phyloP scores from a whole-genome alignment of 73 alveolate genomes.

The Tetrahymena borealis region DNA sequence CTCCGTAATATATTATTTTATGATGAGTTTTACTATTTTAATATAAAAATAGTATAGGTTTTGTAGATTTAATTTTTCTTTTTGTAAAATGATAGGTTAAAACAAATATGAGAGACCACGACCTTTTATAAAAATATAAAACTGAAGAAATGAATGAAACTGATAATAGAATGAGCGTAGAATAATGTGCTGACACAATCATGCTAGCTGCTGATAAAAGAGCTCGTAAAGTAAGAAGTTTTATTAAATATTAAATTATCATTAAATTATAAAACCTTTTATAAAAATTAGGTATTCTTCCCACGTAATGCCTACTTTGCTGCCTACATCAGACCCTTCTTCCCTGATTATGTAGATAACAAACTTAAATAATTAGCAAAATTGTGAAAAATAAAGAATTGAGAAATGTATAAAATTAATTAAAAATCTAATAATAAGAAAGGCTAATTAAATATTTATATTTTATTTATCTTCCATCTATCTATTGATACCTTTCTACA shows the following conservation, averaged over 20 bases:
- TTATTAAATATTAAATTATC: not conserved
- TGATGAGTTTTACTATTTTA: not conserved
- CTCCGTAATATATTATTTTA: conserved; percentile 47
- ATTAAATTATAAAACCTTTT: no score
- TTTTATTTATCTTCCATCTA: no score
- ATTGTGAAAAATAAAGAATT: conserved; percentile 30
- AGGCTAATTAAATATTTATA: no score
- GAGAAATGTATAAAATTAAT: no score
- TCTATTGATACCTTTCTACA: no score
- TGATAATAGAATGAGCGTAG: conserved; percentile 57
- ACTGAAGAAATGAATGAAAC: conserved; percentile 46
- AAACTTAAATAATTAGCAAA: conserved; percentile 54
- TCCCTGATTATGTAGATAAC: conserved; percentile 61
- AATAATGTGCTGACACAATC: conserved; percentile 51
- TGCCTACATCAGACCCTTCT: conserved; percentile 55
- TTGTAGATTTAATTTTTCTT: not conserved
- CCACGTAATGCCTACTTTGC: conserved; percentile 68
- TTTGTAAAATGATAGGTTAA: not conserved
- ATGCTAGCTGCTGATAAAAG: conserved; percentile 69
- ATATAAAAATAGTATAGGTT: not conserved
- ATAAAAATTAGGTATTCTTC: conserved; percentile 54
- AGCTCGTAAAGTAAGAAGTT: conserved; percentile 59
- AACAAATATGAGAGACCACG: conserved; percentile 39
- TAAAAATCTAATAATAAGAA: no score
- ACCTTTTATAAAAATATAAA: conserved; percentile 14